These are phyloP conservation scores for Curvularia lunata DNA, from an alignment of 2,329 filamentous ascomycete species.

Conservation along the genomic window DNA sequence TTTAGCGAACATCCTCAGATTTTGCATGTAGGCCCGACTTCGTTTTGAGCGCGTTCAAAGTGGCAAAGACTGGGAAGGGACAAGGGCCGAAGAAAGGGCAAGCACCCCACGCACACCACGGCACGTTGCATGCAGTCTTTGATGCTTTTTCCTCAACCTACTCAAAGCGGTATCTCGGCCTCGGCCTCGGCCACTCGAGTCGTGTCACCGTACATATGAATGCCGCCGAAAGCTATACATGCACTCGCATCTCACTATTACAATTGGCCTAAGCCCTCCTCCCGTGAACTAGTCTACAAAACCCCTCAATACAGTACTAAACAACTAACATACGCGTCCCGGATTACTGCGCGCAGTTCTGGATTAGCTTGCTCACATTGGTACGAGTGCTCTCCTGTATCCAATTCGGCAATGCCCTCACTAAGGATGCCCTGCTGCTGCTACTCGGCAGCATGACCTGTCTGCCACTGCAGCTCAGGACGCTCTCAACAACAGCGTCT, in stretches of 20 bases:
- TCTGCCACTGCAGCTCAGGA: slow-evolving; percentile 48
- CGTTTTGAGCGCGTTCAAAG: too few relatives aligned
- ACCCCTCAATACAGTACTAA: background rate
- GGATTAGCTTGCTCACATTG: slow-evolving; percentile 26
- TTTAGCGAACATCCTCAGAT: too few relatives aligned
- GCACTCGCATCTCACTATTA: background rate
- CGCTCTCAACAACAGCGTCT: slow-evolving; percentile 51
- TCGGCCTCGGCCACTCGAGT: slow-evolving; percentile 1
- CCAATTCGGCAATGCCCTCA: slow-evolving; percentile 58
- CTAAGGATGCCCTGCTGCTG: slow-evolving; percentile 28
- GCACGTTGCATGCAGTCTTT: slow-evolving; percentile 33
- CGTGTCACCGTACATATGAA: slow-evolving; percentile 12
- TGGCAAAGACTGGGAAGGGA: too few relatives aligned
- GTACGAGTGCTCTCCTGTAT: slow-evolving; percentile 51
- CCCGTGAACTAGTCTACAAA: too few relatives aligned
- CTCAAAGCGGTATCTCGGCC: slow-evolving; percentile 18
- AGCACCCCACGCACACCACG: slow-evolving; percentile 18
- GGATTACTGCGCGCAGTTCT: slow-evolving; percentile 15
- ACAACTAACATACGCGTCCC: background rate
- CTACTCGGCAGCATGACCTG: slow-evolving; percentile 50
- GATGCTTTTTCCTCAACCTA: slow-evolving; percentile 18
- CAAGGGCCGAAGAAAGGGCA: background rate
- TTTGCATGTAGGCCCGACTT: too few relatives aligned
- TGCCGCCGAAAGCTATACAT: slow-evolving; percentile 9
- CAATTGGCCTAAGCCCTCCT: too few relatives aligned